A percentile compares a stretch with the other conserved stretches of the same genome.
Evolutionary conservation across 192 early-diverging fungal genomes (phyloP).

Genomic region (Globomyces pollinis-pini): DNA sequence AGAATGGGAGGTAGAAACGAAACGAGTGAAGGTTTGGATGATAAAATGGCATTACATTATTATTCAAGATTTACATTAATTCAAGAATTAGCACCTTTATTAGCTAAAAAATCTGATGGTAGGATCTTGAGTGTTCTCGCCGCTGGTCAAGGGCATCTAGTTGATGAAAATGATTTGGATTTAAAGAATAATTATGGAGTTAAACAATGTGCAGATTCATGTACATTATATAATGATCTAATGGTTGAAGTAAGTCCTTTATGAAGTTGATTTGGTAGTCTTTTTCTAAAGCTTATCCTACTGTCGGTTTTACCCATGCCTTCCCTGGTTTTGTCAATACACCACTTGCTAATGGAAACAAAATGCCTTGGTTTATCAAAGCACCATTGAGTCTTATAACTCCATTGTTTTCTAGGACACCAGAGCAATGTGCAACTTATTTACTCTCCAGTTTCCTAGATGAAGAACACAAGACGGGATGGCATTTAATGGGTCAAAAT

Average conservation of each 20-base stretch:
- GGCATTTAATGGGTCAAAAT: conserved; percentile 16
- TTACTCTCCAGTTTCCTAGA: conserved; percentile 16
- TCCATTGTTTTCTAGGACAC: not conserved
- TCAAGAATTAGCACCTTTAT: conserved; percentile 17
- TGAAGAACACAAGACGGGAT: conserved; percentile 14
- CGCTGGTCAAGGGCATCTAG: conserved; percentile 8
- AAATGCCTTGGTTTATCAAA: conserved; percentile 16
- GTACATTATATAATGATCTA: conserved; percentile 23
- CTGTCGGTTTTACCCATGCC: conserved; percentile 19
- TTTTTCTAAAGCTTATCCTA: conserved; percentile 9
- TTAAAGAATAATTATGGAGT: conserved; percentile 16
- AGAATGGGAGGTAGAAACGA: conserved; percentile 20
- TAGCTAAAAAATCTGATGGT: conserved; percentile 10
- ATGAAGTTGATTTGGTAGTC: not conserved
- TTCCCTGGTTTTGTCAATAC: conserved; percentile 23
- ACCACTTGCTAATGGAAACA: not conserved
- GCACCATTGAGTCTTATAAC: too few species aligned
- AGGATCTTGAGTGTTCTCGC: conserved; percentile 16
- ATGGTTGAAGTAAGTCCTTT: conserved; percentile 8
- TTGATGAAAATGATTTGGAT: conserved; percentile 18
- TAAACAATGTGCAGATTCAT: conserved; percentile 13
- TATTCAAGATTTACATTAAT: conserved; percentile 18
- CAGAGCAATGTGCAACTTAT: conserved; percentile 19
- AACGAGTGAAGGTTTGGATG: conserved; percentile 30
- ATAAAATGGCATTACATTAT: conserved; percentile 28